A percentile compares a stretch with the other conserved stretches of the same genome.
Conservation (phyloP, 495 filamentous ascomycete species). For the Aspergillus ellipticus region DNA sequence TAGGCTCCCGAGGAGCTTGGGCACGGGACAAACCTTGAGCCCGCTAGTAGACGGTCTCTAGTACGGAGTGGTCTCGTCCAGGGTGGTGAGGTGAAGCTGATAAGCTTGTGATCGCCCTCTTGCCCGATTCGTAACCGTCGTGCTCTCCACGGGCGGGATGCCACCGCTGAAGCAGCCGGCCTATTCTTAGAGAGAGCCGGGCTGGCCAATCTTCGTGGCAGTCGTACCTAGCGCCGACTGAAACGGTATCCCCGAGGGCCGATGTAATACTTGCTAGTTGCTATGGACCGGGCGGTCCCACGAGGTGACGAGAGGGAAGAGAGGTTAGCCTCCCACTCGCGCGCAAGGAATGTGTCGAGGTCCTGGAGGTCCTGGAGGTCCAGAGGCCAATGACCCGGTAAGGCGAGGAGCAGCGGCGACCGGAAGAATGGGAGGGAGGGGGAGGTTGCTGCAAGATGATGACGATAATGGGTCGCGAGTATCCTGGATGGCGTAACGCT, state of each 20-base stretch:
- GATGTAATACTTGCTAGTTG: not conserved
- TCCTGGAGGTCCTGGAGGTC: too few species aligned
- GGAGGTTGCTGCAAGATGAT: slow-evolving; percentile 14
- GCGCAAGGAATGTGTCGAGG: slow-evolving; percentile 10
- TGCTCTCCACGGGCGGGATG: not conserved
- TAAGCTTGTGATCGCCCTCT: slow-evolving; percentile 23
- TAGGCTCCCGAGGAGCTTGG: slow-evolving; percentile 27
- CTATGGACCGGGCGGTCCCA: not conserved
- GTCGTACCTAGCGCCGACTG: not conserved
- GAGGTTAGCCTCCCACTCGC: not conserved
- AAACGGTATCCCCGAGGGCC: slow-evolving; percentile 3
- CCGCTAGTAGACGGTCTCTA: slow-evolving; percentile 11
- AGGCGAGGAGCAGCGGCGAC: slow-evolving; percentile 19
- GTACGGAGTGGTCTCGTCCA: not conserved
- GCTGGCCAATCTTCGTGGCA: not conserved
- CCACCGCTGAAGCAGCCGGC: not conserved
- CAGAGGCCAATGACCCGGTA: not conserved
- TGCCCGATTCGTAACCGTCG: not conserved
- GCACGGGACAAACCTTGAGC: slow-evolving; percentile 20
- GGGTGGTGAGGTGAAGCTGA: slow-evolving; percentile 4
- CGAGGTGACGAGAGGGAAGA: not conserved
- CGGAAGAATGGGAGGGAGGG: slow-evolving; percentile 6
- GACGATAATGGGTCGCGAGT: slow-evolving; percentile 2
- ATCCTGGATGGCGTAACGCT: slow-evolving; percentile 15
- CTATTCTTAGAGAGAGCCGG: not conserved